These are phyloP conservation scores for Dillenia suffruticosa DNA, from an alignment of 164 flowering plant species.

Conservation along the genomic window DNA sequence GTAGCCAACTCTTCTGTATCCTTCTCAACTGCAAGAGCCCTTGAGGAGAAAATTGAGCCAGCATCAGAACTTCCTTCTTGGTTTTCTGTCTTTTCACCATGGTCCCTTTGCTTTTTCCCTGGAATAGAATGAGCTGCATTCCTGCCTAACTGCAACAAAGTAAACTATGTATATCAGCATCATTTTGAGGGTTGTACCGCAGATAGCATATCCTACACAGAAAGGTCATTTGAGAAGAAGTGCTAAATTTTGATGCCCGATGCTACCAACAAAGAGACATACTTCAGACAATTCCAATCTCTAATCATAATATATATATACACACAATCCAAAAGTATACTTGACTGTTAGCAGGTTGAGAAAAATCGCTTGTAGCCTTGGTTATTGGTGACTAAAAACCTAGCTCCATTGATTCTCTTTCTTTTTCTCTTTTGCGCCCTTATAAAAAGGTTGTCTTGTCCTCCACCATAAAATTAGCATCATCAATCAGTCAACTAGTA, in stretches of 20 bases:
- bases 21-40: conserved; percentile 40
- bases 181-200: background rate
- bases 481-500: too few relatives aligned
- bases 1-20: conserved; percentile 59
- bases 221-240: background rate
- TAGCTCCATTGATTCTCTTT: too few relatives aligned
- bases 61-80: conserved; percentile 38
- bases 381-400: too few relatives aligned
- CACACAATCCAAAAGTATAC: too few relatives aligned
- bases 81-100: conserved; percentile 30
- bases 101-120: conserved; percentile 46
- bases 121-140: conserved; percentile 57
- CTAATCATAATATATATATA: too few relatives aligned
- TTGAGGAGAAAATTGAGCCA: conserved; percentile 46
- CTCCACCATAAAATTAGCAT: too few relatives aligned
- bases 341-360: too few relatives aligned
- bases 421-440: too few relatives aligned
- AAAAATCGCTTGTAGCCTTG: too few relatives aligned
- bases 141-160: conserved; percentile 41
- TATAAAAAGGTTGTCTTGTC: too few relatives aligned
- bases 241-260: background rate
- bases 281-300: too few relatives aligned
- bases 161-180: conserved; percentile 5
- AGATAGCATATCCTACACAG: background rate
- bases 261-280: too few relatives aligned